Base-by-base conservation (phyloP, 1,139 yeast genomes). In the Tardiomyces blankii region DNA sequence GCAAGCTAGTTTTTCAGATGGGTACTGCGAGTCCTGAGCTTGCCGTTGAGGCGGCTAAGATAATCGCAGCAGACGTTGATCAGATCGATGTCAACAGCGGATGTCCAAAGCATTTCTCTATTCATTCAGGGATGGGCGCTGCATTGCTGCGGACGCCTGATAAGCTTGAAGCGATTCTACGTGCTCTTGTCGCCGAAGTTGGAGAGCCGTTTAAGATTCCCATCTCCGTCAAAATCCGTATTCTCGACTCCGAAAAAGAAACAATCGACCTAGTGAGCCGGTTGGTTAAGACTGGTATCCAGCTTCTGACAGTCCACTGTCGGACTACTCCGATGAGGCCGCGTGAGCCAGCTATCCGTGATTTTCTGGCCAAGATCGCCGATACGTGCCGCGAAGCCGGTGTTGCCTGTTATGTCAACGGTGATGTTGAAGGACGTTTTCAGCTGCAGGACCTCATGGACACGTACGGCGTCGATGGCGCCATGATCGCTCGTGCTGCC, bases 71-170 rank as follows among this genome's bases (percentile, higher is more conserved):
- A 1, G 98, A 91, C 62, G 97, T 91, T 1, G 88, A 80, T 51
- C 97, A 95, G 8, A 83, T 91, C 13, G 98, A 91, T 61, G 75
- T 91, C 50, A 91, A 91, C 62, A 87, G 96, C 39, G 98, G 98
- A 3, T 91, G 98, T 65, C 98, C 98, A 2, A 88, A 87, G 60
- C 89, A 82, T 50, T 86, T 85, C 57, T 61, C 67, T 4, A 48
- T 54, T 23, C 59, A 56, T 42, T 74, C 93, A 0, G 98, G 98
- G 1, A 91, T 91, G 97, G 98, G 98, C 4, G 96, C 97, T 2
- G 96, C 95, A 0, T 69, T 91, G 42, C 69, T 91, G 49, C 69
- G 75, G 42, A 86, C 89, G 0, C 96, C 97, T 0, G 95, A 85
- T 42, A 66, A 75, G 42, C 69, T 91, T 30, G 83, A 81, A 54